Evolutionary conservation across 2,329 filamentous ascomycete genomes (phyloP), one percentile per base, ranked within the genome.

Genomic region (Clonostachys byssicola): DNA sequence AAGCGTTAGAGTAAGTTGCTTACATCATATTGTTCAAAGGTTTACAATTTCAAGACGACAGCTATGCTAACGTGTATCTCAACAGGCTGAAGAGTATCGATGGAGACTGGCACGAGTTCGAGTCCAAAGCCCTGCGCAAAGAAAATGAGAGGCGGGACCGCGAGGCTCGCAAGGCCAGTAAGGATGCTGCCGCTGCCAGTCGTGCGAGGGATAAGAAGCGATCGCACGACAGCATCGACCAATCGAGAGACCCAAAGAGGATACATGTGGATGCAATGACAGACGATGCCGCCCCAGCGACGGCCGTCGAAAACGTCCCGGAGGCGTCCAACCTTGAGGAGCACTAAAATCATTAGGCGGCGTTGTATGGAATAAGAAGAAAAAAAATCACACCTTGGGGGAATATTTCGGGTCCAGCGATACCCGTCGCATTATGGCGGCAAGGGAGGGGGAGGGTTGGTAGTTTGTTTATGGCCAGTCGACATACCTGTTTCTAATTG

Each of bases 71-170:
- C 23, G 9, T 14, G 47, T 33, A 38, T 12, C 17, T 40, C 34
- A n/a, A 34, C 52, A 89, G 88, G 59, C 78, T 99, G 44, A 83
- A 86, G 50, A 74, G 85, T 43, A 78, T 99, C 33, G 83, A 94
- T 57, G 94, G 94, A 18, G 94, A 99, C 58, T 99, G 94, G 94
- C 94, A 99, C 62, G 94, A 99, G 63, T 96, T 97, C 59, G 94
- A 99, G 70, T 95, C 90, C 47, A 99, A 99, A 70, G 92, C 91
- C 14, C 75, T 96, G 23, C 80, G 94, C 34, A 94, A 94, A 56
- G 92, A 96, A 65, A 92, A 91, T 56, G 89, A 94, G 64, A 81
- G 81, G 47, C 75, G 74, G 51, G 77, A 81, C 30, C 71, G 74
- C 48, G 78, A 81, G 46, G 76, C 74, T 8, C 68, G 71, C 5